Percentiles rank a stretch among this genome's conserved stretches.
These are phyloP conservation scores for Colletotrichum echinochloae DNA, from an alignment of 2,329 filamentous ascomycete species.

Conservation along the genomic window DNA sequence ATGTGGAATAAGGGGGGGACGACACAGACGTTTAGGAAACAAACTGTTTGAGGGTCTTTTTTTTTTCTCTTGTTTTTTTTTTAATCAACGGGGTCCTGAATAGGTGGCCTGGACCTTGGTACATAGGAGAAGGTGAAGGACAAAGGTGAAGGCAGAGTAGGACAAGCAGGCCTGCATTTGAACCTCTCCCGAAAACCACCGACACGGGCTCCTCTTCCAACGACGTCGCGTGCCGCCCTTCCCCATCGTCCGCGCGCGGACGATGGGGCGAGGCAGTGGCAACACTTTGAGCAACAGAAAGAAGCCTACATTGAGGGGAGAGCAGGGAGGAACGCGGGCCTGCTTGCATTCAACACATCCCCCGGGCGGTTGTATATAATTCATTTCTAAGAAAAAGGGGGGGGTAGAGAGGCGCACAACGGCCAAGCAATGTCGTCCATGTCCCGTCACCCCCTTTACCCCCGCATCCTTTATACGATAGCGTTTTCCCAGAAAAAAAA, in stretches of 20 bases:
- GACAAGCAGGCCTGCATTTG: neutral
- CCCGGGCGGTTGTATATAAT: constrained; percentile 34
- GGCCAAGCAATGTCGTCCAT: neutral
- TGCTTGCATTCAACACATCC: neutral
- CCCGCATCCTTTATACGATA: constrained; percentile 14
- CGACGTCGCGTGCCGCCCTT: neutral
- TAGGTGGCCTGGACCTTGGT: neutral
- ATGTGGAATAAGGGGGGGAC: neutral
- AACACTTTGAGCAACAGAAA: neutral
- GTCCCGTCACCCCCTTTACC: neutral
- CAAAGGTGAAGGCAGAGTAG: neutral
- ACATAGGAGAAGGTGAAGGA: neutral
- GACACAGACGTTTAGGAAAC: neutral
- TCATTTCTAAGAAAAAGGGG: constrained; percentile 17
- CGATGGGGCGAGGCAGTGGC: neutral
- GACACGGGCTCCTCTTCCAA: neutral
- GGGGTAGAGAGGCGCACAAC: neutral
- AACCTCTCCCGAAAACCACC: neutral
- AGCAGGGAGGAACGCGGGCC: no score
- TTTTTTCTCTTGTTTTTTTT: neutral
- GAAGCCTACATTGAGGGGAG: neutral
- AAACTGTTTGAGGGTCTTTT: no score
- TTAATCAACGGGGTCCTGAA: neutral
- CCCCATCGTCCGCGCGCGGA: constrained; percentile 1
- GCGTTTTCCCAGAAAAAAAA: neutral